Evolutionary conservation across 192 early-diverging fungal species (phyloP), one percentile per base, ranked within the genome.

Genomic region (Mortierella alpina): DNA sequence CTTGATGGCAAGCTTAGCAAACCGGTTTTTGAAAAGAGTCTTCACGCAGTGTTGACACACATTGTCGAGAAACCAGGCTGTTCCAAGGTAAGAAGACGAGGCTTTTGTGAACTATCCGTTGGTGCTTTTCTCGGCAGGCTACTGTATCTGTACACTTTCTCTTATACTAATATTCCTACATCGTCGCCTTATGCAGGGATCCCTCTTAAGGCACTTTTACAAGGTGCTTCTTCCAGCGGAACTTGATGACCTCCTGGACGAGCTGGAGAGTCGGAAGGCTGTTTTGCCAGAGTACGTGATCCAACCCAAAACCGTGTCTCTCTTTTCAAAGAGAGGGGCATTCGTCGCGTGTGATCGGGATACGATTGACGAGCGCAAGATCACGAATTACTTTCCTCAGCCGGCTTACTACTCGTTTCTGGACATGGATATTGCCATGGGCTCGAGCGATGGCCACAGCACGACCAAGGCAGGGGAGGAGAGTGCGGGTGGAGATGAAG

Each of bases 291-390:
- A 53, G 18, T 63, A 50, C 51, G 69, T 70, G 1, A 72, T 80
- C 11, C 52, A 62, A 2, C 70, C 77, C 8, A 22, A 44, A 18
- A 52, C 44, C 7, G 49, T 60, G 54, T 23, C 59, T 9, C 41
- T 80, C 54, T 80, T 80, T 42, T 68, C 77, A 2, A 72, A 72
- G 60, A 59, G 59, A n/a, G 57, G 59, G 1, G 15, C 42, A 48
- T 72, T 46, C 47, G 18, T 31, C 15, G 20, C 12, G 2, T 80
- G 77, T 42, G 70, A 72, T 42, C 23, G 54, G 23, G 49, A 68
- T 41, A 80, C 70, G 59, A 72, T 80, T 59, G 51, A 80, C 45
- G 48, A 67, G 20, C 65, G 77, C 44, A 80, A 72, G 55, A 53
- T 80, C 22, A 80, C 77, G 3, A 80, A 64, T 49, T 47, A 60